Evolutionary conservation across 2,329 filamentous ascomycete genomes (phyloP).

Genomic region (Xylaria sp.): DNA sequence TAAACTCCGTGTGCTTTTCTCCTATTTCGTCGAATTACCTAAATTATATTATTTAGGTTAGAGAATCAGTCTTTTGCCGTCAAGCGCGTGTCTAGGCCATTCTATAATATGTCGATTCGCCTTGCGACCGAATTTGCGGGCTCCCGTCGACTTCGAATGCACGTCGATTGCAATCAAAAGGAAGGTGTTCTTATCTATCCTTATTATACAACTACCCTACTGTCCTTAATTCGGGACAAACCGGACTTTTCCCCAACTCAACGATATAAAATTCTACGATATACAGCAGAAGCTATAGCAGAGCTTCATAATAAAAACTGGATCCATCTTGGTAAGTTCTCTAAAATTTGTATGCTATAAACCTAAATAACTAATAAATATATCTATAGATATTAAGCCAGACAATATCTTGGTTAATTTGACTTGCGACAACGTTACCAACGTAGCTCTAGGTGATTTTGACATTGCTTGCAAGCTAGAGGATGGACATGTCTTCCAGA

Average conservation of each 20-base stretch:
- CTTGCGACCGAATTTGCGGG: constrained; percentile 42
- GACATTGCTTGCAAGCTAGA: constrained; percentile 43
- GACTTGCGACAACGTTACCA: constrained; percentile 41
- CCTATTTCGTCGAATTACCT: constrained; percentile 5
- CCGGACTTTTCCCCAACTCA: constrained; percentile 38
- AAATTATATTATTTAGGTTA: constrained; percentile 37
- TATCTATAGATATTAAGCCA: constrained; percentile 46
- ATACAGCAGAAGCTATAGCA: constrained; percentile 43
- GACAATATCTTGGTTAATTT: constrained; percentile 47
- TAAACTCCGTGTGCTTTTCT: constrained; percentile 24
- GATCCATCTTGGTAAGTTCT: constrained; percentile 44
- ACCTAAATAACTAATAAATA: constrained; percentile 34
- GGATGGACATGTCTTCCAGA: constrained; percentile 34
- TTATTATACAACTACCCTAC: constrained; percentile 43
- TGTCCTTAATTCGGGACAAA: constrained; percentile 43
- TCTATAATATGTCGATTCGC: constrained; percentile 42
- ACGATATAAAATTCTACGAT: constrained; percentile 44
- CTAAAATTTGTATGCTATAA: constrained; percentile 23
- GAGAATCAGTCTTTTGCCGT: constrained; percentile 41
- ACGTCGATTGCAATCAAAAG: constrained; percentile 43
- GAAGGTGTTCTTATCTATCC: constrained; percentile 44
- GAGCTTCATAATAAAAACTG: constrained; percentile 46
- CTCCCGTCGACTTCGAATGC: constrained; percentile 44
- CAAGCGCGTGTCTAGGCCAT: constrained; percentile 40
- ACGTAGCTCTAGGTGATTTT: constrained; percentile 45